Conservation (phyloP, 371 early-diverging fungal species). For the Sanchytrium tribonematis region DNA sequence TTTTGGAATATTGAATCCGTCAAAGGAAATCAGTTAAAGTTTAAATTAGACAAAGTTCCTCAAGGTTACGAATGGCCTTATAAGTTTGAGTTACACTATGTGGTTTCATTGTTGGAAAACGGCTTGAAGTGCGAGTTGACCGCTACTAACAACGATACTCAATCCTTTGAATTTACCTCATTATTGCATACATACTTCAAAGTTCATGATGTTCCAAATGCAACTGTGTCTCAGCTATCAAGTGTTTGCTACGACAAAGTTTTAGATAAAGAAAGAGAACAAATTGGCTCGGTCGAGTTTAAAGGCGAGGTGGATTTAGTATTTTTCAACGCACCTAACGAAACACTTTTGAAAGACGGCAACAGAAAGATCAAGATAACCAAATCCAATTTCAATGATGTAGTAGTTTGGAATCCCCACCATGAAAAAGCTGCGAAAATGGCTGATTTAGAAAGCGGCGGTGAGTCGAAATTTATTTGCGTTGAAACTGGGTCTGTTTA, state of each 20-base stretch:
- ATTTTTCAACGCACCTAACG: constrained; percentile 28
- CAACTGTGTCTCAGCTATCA: constrained; percentile 29
- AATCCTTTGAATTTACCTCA: constrained; percentile 44
- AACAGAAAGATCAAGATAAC: too few species aligned
- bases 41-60: constrained; percentile 6
- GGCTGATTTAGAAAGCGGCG: constrained; percentile 53
- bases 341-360: too few species aligned
- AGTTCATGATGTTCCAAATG: constrained; percentile 31
- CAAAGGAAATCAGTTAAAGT: background rate
- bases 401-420: constrained; percentile 93
- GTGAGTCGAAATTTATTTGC: constrained; percentile 7
- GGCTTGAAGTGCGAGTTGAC: constrained; percentile 32
- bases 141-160: constrained; percentile 36
- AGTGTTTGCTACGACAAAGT: constrained; percentile 41
- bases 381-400: constrained; percentile 1
- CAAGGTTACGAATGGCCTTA: constrained; percentile 18
- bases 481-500: constrained; percentile 8
- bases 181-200: constrained; percentile 70
- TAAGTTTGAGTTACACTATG: constrained; percentile 41
- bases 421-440: constrained; percentile 50
- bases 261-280: constrained; percentile 10
- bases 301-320: constrained; percentile 44
- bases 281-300: constrained; percentile 22
- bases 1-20: constrained; percentile 32
- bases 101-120: constrained; percentile 36